Percentiles rank a stretch among this genome's conserved stretches.
Conservation (phyloP, 2,329 filamentous ascomycete genomes). For the Cordyceps militaris region DNA sequence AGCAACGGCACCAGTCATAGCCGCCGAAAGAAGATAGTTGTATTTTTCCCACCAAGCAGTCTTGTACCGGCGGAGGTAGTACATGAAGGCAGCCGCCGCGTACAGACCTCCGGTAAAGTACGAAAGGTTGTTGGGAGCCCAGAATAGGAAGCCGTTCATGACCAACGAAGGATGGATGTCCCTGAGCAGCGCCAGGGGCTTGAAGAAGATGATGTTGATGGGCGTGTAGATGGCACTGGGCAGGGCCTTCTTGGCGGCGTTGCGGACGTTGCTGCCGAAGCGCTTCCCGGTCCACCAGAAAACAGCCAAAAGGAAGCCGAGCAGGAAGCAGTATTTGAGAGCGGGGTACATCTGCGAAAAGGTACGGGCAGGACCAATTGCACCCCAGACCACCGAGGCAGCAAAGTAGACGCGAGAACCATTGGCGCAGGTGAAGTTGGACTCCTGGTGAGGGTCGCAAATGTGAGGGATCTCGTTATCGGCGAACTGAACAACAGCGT, state of each 20-base stretch:
- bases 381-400: constrained; percentile 26
- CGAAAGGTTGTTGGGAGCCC: constrained; percentile 36
- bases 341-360: constrained; percentile 24
- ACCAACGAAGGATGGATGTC: constrained; percentile 35
- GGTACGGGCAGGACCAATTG: constrained; percentile 26
- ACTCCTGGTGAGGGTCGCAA: constrained; percentile 24
- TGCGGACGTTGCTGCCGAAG: constrained; percentile 36
- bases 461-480: constrained; percentile 24
- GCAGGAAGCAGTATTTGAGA: constrained; percentile 15
- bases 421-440: constrained; percentile 27
- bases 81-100: constrained; percentile 36
- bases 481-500: constrained; percentile 33
- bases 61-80: constrained; percentile 31
- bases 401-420: constrained; percentile 28
- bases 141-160: constrained; percentile 34
- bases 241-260: constrained; percentile 3
- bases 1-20: constrained; percentile 35
- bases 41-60: constrained; percentile 40
- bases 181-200: constrained; percentile 22
- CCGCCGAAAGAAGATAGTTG: constrained; percentile 36
- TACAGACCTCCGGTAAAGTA: constrained; percentile 37
- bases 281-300: constrained; percentile 56
- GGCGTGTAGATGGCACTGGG: constrained; percentile 14
- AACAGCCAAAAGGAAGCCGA: constrained; percentile 24
- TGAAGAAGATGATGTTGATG: constrained; percentile 19